Base-by-base conservation (phyloP, 257 asterid species). In the Eustoma russellianum region DNA sequence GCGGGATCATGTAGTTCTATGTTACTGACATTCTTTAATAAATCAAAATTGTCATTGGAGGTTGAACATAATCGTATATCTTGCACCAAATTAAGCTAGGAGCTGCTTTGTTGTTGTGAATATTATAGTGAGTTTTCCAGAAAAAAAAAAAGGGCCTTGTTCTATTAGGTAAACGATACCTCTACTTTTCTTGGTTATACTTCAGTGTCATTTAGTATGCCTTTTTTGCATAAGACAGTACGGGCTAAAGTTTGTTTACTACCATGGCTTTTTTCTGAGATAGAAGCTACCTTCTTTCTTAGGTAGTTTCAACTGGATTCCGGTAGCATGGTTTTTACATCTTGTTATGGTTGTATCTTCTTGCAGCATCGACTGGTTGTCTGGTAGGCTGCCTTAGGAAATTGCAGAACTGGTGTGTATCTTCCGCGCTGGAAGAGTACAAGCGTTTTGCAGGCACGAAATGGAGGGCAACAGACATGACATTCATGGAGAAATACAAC, bases 331-430 rank as follows among this genome's bases (percentile, higher is more conserved):
- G 59, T 44, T 60, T 11, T 49, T 48, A 50, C 50, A 11, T 46
- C 57, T 52, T 38, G 17, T 51, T n/a, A 24, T 40, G 30, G 28
- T 5, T 15, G 17, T 58, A 30, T 50, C 4, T 34, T 17, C 16
- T 1, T 47, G 68, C 77, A 77, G 80, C 83, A 77, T 56, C 72
- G 83, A 73, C 83, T 7, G 83, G 83, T 12, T 73, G 75, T 55
- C 68, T 77, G 0, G 77, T 77, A 1, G 83, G 83, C 17, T 66
- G 80, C 66, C 63, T 77, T 17, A 77, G 83, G 63, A 73, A 73
- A 47, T 50, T 70, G 63, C 83, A 77, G 64, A 77, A 68, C 50
- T 77, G 83, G 83, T 68, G 80, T 55, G 18, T 66, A 61, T 50
- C 73, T 2, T 63, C 80, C 48, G 61, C 73, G 35, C 38, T 60